Base-by-base conservation (phyloP, 495 filamentous ascomycete species). In the Xylaria curta region DNA sequence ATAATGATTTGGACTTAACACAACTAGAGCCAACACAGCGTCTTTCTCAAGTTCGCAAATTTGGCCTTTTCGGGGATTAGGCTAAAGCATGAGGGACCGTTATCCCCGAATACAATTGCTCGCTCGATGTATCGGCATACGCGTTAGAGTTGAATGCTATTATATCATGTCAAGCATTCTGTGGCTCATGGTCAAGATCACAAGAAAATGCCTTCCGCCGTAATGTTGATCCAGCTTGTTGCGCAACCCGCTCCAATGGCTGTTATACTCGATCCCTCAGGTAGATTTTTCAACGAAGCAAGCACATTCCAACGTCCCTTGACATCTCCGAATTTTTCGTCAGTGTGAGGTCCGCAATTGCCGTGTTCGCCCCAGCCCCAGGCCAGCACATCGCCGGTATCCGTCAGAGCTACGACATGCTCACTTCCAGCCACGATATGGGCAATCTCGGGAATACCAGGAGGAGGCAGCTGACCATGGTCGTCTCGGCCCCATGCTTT, bases 361-460 rank as follows among this genome's bases (percentile, higher is more conserved):
- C 96, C 96, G 86, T 99, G 96, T 82, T 97, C 94, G 1, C 94
- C 94, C 95, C 96, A 99, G 19, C 96, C 96, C 92, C 94, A 98
- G 4, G 91, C 87, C 49, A 93, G 78, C 15, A 97, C 82, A 19
- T 85, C 81, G 1, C 88, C 87, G 61, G 86, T 83, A n/a, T 80
- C 82, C 4, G 90, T 87, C 38, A 94, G 75, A 10, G 89, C 93
- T 72, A 98, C 73, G 15, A 85, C 88, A 82, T 99, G 96, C 81
- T 98, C 95, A 77, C 94, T 97, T 0, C 96, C 96, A 54, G 90
- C 90, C 19, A 92, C 93, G 17, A 98, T 82, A 21, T 83, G 76
- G 21, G 81, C 76, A 31, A 91, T 74, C 3, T 67, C 49, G 5
- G 87, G 87, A 38, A 94, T 73, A 28, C 81, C 80, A 17, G 69